Base-by-base conservation (phyloP, 1,284 basidiomycete genomes). In the Rhodotorula sp. region DNA sequence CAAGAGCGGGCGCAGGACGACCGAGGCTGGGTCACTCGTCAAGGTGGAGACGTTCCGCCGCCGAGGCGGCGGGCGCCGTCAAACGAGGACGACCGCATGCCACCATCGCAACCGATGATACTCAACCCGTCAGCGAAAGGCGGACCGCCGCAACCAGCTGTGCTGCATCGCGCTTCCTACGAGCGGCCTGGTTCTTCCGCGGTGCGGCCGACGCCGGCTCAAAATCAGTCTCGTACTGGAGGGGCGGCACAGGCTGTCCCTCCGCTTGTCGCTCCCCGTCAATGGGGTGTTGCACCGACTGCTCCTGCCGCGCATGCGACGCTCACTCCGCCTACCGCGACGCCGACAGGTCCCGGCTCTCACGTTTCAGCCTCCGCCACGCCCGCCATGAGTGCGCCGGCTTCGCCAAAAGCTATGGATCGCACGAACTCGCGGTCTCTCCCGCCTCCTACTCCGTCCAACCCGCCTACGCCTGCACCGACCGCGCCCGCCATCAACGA, bases 1-100 rank as follows among this genome's bases (percentile, higher is more conserved):
- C 53, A 58, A 51, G 56, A 47, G n/a, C 32, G 54, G 24, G 22
- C 53, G 61, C 5, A 27, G 34, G 34, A 47, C 15, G 49, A 55
- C 8, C 4, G 52, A 36, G 24, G 39, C 20, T n/a, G 49, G 39
- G 39, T 44, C 39, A 44, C 39, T 44, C 39, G 39, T 44, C 39
- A 44, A 44, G 39, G 39, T 15, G 65, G 56, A 4, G 68, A 62
- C 1, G 46, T 66, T 0, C 64, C 68, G 22, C 68, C 68, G 5
- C 60, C 68, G 17, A 44, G 39, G 13, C 60, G 68, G 6, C 29
- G 34, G 13, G 24, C 49, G 19, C 53, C 59, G 19, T 17, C 44
- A 11, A n/a, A 66, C 46, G 64, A 70, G 15, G 59, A 63, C 39
- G 61, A 55, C 13, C 29, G 44, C 17, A 27, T 47, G 2, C 59